These are phyloP conservation scores for Sporodiniella umbellata DNA, from an alignment of 371 early-diverging fungal species.

Conservation along the genomic window DNA sequence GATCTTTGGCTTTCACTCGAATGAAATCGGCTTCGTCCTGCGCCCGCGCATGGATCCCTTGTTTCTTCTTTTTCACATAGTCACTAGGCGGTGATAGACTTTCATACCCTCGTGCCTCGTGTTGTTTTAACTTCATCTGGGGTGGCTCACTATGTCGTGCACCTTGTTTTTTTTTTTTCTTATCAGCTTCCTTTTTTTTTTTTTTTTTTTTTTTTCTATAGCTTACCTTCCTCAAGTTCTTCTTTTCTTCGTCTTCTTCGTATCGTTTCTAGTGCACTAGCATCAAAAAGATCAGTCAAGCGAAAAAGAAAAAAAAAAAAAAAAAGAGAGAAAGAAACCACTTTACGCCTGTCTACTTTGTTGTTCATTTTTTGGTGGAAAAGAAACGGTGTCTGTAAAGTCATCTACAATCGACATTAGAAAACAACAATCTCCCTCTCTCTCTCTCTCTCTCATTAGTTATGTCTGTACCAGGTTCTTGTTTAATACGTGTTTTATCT, in stretches of 20 bases:
- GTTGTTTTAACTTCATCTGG: slow-evolving; percentile 30
- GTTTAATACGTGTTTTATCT: slow-evolving; percentile 26
- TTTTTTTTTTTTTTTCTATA: slow-evolving; percentile 11
- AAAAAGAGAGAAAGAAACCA: neutral
- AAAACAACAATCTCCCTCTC: too few species aligned
- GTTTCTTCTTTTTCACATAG: slow-evolving; percentile 18
- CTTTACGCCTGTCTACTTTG: slow-evolving; percentile 39
- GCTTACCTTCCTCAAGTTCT: slow-evolving; percentile 10
- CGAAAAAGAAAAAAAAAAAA: neutral
- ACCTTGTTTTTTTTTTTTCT: neutral
- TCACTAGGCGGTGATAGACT: slow-evolving; percentile 29
- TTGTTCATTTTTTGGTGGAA: slow-evolving; percentile 21
- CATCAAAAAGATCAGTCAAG: neutral
- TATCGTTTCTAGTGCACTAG: slow-evolving; percentile 23
- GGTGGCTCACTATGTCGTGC: slow-evolving; percentile 30
- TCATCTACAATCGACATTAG: neutral
- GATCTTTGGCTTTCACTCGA: slow-evolving; percentile 53
- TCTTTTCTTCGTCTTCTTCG: slow-evolving; percentile 34
- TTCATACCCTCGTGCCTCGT: slow-evolving; percentile 15
- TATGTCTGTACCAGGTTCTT: slow-evolving; percentile 17
- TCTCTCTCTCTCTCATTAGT: too few species aligned
- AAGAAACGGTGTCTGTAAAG: neutral
- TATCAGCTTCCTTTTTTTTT: slow-evolving; percentile 20
- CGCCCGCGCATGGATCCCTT: slow-evolving; percentile 4
- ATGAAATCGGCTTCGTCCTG: slow-evolving; percentile 38